Conservation (phyloP, 306 rosid species). For the Sesbania bispinosa region DNA sequence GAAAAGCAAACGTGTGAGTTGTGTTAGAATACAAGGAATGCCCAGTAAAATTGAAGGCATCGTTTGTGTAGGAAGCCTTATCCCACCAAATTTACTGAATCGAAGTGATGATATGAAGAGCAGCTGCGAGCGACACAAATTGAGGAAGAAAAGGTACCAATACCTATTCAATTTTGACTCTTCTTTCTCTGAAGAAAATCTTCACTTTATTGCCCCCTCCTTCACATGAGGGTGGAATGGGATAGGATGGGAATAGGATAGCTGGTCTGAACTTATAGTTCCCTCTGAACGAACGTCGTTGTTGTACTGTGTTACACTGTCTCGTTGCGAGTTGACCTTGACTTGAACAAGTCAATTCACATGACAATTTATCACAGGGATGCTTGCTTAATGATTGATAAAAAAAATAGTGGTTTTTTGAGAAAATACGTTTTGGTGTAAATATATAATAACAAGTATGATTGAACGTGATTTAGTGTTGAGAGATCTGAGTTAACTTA, state of each 20-base stretch:
- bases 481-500: too few species aligned
- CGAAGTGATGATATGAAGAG: neutral
- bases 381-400: neutral
- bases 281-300: neutral
- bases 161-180: neutral
- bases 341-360: conserved; percentile 20
- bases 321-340: conserved; percentile 30
- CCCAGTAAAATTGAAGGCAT: conserved; percentile 40
- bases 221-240: too few species aligned
- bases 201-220: neutral
- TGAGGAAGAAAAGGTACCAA: conserved; percentile 47
- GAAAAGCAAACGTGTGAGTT: conserved; percentile 13
- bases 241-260: too few species aligned
- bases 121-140: neutral
- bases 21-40: conserved; percentile 32
- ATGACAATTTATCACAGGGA: neutral
- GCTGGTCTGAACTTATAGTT: neutral
- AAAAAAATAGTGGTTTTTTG: neutral
- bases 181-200: neutral
- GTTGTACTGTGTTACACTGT: neutral
- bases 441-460: too few species aligned
- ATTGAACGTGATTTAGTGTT: too few species aligned
- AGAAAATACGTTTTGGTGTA: too few species aligned
- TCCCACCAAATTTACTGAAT: conserved; percentile 36
- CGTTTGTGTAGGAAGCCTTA: conserved; percentile 45